Percentiles rank a stretch among this genome's conserved stretches.
phyloP scores from a whole-genome alignment of 176 grass and related monocot species.

The Aegilops speltoides region DNA sequence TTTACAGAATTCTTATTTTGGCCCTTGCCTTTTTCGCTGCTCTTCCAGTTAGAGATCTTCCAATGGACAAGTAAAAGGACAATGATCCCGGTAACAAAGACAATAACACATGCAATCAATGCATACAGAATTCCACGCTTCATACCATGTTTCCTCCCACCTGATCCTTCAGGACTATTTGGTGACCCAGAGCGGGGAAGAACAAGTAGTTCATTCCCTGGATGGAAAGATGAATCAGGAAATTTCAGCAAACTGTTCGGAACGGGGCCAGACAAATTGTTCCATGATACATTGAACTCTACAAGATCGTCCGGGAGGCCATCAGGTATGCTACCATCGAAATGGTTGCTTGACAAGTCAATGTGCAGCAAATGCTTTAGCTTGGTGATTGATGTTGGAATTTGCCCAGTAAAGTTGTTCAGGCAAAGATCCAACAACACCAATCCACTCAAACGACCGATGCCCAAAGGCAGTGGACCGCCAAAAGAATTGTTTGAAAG shows the following conservation, averaged over 20 bases:
- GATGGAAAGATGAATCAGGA: conserved; percentile 89
- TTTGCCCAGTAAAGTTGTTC: conserved; percentile 73
- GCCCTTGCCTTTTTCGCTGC: conserved; percentile 33
- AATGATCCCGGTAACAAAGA: conserved; percentile 67
- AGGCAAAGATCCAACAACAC: conserved; percentile 49
- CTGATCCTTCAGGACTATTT: conserved; percentile 32
- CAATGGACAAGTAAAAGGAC: conserved; percentile 65
- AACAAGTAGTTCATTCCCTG: conserved; percentile 75
- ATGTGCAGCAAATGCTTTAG: conserved; percentile 62
- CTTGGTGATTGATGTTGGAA: conserved; percentile 59
- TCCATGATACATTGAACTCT: conserved; percentile 77
- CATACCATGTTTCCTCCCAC: conserved; percentile 40
- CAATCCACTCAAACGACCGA: conserved; percentile 56
- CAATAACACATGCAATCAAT: conserved; percentile 58
- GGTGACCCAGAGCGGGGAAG: conserved; percentile 48
- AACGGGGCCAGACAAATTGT: conserved; percentile 74
- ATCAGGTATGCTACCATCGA: conserved; percentile 68
- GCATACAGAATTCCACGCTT: conserved; percentile 63
- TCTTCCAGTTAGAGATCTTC: conserved; percentile 59
- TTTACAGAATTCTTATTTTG: conserved; percentile 28
- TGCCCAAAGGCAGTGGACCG: conserved; percentile 49
- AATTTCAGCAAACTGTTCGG: conserved; percentile 80
- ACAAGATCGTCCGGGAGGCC: conserved; percentile 63
- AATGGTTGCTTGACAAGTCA: conserved; percentile 78
- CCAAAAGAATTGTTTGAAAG: conserved; percentile 76